Conservation (phyloP, 495 filamentous ascomycete species). For the Glonium stellatum region DNA sequence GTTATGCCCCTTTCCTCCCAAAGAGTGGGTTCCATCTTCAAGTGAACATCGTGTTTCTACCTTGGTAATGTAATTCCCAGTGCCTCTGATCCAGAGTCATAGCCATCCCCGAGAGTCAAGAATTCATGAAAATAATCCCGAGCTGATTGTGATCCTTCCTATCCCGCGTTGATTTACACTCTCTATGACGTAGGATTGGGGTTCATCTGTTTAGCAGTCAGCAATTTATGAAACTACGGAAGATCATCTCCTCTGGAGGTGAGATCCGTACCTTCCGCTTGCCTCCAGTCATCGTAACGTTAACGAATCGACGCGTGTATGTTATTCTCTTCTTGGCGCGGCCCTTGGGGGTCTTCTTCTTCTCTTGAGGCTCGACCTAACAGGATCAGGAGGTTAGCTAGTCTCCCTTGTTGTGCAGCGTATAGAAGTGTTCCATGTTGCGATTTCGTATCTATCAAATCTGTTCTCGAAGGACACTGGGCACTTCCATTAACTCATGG, state of each 20-base stretch:
- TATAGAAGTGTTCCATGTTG: background rate
- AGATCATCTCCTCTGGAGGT: background rate
- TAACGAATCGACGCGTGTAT: constrained; percentile 98
- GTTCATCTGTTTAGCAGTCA: constrained; percentile 46
- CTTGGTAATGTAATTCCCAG: constrained; percentile 8
- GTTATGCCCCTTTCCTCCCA: constrained; percentile 30
- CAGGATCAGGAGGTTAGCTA: constrained; percentile 1
- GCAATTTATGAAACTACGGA: background rate
- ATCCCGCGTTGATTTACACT: constrained; percentile 3
- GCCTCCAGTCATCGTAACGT: constrained; percentile 94
- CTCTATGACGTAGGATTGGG: constrained; percentile 47
- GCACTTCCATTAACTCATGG: background rate
- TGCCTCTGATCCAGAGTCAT: constrained; percentile 30
- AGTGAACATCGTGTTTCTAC: constrained; percentile 14
- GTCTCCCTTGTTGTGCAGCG: background rate
- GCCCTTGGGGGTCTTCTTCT: constrained; percentile 92
- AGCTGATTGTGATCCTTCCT: constrained; percentile 9
- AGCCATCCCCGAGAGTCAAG: constrained; percentile 17
- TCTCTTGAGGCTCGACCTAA: constrained; percentile 84
- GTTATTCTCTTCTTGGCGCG: constrained; percentile 95
- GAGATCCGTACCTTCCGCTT: constrained; percentile 84
- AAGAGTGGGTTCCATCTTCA: constrained; percentile 15
- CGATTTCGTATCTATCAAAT: background rate
- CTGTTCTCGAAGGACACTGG: background rate
- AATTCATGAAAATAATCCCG: constrained; percentile 15